phyloP scores from a whole-genome alignment of 2,329 filamentous ascomycete genomes.

The Fusarium sp. region DNA sequence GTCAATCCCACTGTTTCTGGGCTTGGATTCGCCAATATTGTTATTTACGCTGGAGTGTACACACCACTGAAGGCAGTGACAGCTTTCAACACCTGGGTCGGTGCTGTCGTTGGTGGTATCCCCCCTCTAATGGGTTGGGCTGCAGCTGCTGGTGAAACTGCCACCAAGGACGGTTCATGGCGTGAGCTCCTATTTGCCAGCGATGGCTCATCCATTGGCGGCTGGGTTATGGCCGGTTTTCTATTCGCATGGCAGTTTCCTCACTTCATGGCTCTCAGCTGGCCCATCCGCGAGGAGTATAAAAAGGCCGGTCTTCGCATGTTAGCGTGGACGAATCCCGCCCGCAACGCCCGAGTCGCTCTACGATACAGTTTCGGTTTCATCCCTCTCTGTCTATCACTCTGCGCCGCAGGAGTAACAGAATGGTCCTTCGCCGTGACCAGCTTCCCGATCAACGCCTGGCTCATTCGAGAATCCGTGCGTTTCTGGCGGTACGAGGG shows the following conservation, averaged over 20 bases:
- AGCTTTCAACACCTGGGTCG: slow-evolving; percentile 93
- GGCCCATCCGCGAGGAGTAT: slow-evolving; percentile 92
- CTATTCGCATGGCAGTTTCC: slow-evolving; percentile 98
- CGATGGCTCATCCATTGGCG: slow-evolving; percentile 75
- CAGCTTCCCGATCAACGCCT: slow-evolving; percentile 84
- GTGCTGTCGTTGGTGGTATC: slow-evolving; percentile 91
- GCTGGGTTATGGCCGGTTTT: slow-evolving; percentile 87
- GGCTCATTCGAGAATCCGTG: slow-evolving; percentile 85
- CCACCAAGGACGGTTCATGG: slow-evolving; percentile 81
- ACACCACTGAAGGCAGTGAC: slow-evolving; percentile 92
- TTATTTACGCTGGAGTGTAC: slow-evolving; percentile 91
- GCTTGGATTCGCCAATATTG: slow-evolving; percentile 86
- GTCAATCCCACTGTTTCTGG: slow-evolving; percentile 95
- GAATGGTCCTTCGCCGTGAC: slow-evolving; percentile 87
- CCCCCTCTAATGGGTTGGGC: slow-evolving; percentile 99
- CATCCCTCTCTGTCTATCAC: slow-evolving; percentile 84
- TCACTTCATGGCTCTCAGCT: slow-evolving; percentile 95
- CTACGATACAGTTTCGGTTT: slow-evolving; percentile 88
- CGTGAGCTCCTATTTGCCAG: slow-evolving; percentile 78
- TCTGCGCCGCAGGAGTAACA: slow-evolving; percentile 85
- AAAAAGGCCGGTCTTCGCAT: slow-evolving; percentile 75
- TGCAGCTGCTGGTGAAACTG: slow-evolving; percentile 89
- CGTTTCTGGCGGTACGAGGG: slow-evolving; percentile 85
- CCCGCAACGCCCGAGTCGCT: slow-evolving; percentile 86
- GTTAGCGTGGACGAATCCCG: slow-evolving; percentile 90